Percentiles rank a stretch among this genome's conserved stretches.
Evolutionary conservation across 148 eudicot genomes (phyloP).

Genomic region (Camellia lanceoleosa): DNA sequence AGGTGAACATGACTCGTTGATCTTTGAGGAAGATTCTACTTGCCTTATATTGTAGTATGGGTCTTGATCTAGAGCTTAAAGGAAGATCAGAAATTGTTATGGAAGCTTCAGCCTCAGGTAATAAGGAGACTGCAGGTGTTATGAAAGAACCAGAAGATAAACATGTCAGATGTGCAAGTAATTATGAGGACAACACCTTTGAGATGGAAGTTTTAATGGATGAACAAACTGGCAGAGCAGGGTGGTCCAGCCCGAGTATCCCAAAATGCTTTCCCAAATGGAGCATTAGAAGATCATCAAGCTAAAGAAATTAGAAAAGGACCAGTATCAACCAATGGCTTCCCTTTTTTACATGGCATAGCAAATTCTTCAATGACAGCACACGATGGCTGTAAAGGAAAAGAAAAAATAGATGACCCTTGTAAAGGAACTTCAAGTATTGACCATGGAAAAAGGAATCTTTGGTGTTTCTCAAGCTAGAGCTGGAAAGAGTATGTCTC

Average conservation of each 20-base stretch:
- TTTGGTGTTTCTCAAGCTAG: slow-evolving; percentile 7
- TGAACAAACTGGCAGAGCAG: slow-evolving; percentile 21
- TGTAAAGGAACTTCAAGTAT: slow-evolving; percentile 24
- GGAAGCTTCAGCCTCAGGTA: slow-evolving; percentile 30
- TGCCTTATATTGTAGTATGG: slow-evolving; percentile 27
- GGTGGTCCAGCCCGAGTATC: slow-evolving; percentile 5
- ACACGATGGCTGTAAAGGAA: slow-evolving; percentile 33
- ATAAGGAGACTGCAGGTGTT: slow-evolving; percentile 25
- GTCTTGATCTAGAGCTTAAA: slow-evolving; percentile 41
- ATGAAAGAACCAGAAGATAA: slow-evolving; percentile 33
- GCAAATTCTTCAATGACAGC: slow-evolving; percentile 19
- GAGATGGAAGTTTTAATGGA: slow-evolving; percentile 26
- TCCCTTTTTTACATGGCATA: slow-evolving; percentile 18
- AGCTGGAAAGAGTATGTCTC: no score
- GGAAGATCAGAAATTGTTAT: slow-evolving; percentile 24
- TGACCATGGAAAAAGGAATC: slow-evolving; percentile 25
- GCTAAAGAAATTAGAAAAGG: slow-evolving; percentile 19
- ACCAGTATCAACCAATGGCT: slow-evolving; percentile 17
- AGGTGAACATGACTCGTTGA: not conserved
- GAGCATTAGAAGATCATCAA: slow-evolving; percentile 16
- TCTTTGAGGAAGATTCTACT: not conserved
- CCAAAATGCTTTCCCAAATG: slow-evolving; percentile 21
- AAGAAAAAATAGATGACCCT: slow-evolving; percentile 32
- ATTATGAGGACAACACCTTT: slow-evolving; percentile 32
- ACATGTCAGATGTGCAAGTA: slow-evolving; percentile 35